phyloP scores from a whole-genome alignment of 768 basidiomycete genomes.

The Tricholoma bakamatsutake region DNA sequence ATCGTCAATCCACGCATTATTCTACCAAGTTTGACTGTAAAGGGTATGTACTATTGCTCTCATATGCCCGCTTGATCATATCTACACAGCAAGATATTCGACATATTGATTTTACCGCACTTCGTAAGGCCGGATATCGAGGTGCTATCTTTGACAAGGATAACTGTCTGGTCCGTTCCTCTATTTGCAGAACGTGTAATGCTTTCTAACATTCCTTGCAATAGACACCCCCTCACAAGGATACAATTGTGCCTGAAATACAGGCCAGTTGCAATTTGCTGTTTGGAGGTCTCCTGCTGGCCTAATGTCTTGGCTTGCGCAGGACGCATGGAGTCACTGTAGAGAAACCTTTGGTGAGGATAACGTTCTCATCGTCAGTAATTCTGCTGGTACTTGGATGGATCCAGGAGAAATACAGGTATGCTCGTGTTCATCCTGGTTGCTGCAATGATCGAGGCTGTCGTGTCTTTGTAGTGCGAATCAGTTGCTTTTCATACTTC shows the following conservation, averaged over 20 bases:
- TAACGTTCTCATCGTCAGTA: slow-evolving; percentile 88
- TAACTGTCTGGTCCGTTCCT: slow-evolving; percentile 76
- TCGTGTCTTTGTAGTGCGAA: slow-evolving; percentile 57
- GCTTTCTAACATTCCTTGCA: not conserved
- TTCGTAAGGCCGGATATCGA: slow-evolving; percentile 72
- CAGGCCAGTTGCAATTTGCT: slow-evolving; percentile 37
- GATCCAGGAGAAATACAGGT: slow-evolving; percentile 82
- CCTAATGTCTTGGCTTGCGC: slow-evolving; percentile 1
- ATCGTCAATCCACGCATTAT: slow-evolving; percentile 61
- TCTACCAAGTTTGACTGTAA: slow-evolving; percentile 57
- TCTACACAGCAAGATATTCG: slow-evolving; percentile 71
- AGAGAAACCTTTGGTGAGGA: slow-evolving; percentile 65
- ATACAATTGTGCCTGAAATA: slow-evolving; percentile 72
- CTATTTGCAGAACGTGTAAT: not conserved
- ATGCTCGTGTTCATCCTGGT: slow-evolving; percentile 17
- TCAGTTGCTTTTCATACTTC: slow-evolving; percentile 72
- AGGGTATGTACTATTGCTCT: slow-evolving; percentile 40
- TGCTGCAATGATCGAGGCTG: not conserved
- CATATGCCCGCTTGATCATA: slow-evolving; percentile 10
- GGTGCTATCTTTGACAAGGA: slow-evolving; percentile 98
- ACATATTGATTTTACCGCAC: slow-evolving; percentile 68
- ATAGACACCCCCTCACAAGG: slow-evolving; percentile 78
- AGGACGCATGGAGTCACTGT: slow-evolving; percentile 77
- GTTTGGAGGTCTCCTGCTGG: not conserved
- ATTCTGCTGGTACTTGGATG: slow-evolving; percentile 81